A percentile compares a stretch with the other conserved stretches of the same genome.
Conservation (phyloP, 164 flowering plant species). For the Stephania japonica region DNA sequence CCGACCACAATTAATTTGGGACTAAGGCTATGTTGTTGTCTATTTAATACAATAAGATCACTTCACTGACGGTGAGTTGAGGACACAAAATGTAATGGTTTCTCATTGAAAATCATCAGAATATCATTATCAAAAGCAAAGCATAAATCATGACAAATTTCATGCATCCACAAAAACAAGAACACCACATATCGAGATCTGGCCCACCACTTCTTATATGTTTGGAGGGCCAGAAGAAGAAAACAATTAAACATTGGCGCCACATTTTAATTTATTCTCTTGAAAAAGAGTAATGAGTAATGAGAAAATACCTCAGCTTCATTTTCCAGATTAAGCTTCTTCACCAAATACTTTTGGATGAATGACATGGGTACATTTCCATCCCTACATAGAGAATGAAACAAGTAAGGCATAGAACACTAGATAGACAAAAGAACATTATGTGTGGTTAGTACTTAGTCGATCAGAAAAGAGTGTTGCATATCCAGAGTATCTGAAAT, state of each 20-base stretch:
- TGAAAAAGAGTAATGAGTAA: neutral
- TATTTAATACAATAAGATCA: neutral
- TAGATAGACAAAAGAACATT: no score
- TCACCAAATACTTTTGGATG: constrained; percentile 72
- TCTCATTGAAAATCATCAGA: neutral
- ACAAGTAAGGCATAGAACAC: neutral
- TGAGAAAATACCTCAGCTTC: constrained; percentile 66
- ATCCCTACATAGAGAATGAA: constrained; percentile 51
- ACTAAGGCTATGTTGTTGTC: no score
- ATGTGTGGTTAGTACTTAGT: no score
- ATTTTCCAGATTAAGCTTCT: constrained; percentile 69
- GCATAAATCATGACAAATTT: neutral
- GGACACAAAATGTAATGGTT: neutral
- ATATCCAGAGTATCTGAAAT: no score
- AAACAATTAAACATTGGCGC: neutral
- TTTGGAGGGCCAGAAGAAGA: neutral
- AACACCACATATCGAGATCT: neutral
- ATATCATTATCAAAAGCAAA: neutral
- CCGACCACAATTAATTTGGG: no score
- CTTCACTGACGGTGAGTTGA: neutral
- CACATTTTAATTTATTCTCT: neutral
- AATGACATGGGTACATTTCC: constrained; percentile 61
- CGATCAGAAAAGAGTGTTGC: no score
- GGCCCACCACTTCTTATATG: neutral
- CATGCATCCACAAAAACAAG: neutral